A percentile compares a stretch with the other conserved stretches of the same genome.
Evolutionary conservation across 805 yeast genomes (phyloP).

Genomic region (Candida caryicola): DNA sequence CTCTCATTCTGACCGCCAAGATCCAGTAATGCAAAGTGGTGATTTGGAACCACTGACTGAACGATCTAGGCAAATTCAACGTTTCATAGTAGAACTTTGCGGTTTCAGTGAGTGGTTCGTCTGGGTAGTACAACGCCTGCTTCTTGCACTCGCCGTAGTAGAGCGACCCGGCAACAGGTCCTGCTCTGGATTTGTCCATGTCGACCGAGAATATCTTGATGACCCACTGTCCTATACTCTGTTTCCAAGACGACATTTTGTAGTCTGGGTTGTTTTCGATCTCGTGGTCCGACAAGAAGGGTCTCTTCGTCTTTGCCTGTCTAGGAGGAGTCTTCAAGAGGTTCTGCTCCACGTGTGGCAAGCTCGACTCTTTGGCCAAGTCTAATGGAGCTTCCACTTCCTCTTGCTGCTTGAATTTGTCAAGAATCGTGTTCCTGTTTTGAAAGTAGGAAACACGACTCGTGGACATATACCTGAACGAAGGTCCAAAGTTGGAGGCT

Average conservation of each 20-base stretch:
- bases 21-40: slow-evolving; percentile 92
- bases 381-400: slow-evolving; percentile 29
- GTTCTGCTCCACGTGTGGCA: slow-evolving; percentile 38
- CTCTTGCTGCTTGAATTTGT: slow-evolving; percentile 17
- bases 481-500: not conserved
- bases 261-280: slow-evolving; percentile 37
- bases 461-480: slow-evolving; percentile 2
- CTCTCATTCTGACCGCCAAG: slow-evolving; percentile 90
- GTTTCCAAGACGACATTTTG: slow-evolving; percentile 35
- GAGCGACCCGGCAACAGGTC: slow-evolving; percentile 87
- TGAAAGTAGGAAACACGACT: slow-evolving; percentile 6
- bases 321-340: slow-evolving; percentile 34
- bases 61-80: slow-evolving; percentile 76
- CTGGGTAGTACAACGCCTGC: slow-evolving; percentile 77
- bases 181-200: slow-evolving; percentile 90
- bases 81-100: slow-evolving; percentile 87
- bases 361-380: slow-evolving; percentile 38
- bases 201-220: slow-evolving; percentile 67
- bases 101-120: slow-evolving; percentile 65
- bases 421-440: slow-evolving; percentile 13
- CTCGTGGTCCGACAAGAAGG: slow-evolving; percentile 38
- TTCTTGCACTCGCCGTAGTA: slow-evolving; percentile 84
- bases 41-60: slow-evolving; percentile 95
- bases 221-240: slow-evolving; percentile 60
- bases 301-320: slow-evolving; percentile 33